Evolutionary conservation across 2,329 filamentous ascomycete genomes (phyloP), one percentile per base, ranked within the genome.

Genomic region (Xylaria arbuscula): DNA sequence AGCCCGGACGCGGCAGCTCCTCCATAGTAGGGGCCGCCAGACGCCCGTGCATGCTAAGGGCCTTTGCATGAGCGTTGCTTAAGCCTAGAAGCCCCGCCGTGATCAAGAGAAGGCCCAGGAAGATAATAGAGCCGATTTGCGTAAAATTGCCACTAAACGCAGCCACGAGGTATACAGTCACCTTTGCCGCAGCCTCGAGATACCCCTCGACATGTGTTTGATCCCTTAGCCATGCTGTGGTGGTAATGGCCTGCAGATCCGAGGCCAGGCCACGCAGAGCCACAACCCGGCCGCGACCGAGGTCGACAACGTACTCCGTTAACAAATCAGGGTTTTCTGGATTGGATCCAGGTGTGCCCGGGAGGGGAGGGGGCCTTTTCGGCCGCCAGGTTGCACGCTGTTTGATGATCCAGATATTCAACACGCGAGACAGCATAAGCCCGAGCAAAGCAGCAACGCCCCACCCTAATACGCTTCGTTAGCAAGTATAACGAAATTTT

Each of bases 171-270:
- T 88, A 90, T 3, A 90, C 87, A 64, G 88, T 79, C 55, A 90
- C 72, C 70, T 88, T 89, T 10, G 87, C 84, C 0, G 79, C 74
- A 0, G 86, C 86, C 68, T 86, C 84, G 61, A 87, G 77, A 72
- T 84, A 86, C 36, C 83, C 81, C 70, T 90, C 85, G 2, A 83
- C 55, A 32, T 81, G 77, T 0, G 84, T 87, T 75, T 85, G 83
- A 47, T 83, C 79, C 11, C 83, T 80, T 54, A 91, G 77, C 88
- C 88, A 90, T 34, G 82, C 74, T 2, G 86, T 84, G 2, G 85
- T 84, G 0, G 88, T 90, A 48, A 90, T 82, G 36, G 88, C 87
- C 65, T 87, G 87, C 7, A 90, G 80, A 73, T 90, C 88, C 38
- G 85, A 81, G 8, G 85, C 81, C 3, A 80, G 75, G 4, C 89